phyloP scores from a whole-genome alignment of 2,329 filamentous ascomycete species.

The Fusarium stilboides region DNA sequence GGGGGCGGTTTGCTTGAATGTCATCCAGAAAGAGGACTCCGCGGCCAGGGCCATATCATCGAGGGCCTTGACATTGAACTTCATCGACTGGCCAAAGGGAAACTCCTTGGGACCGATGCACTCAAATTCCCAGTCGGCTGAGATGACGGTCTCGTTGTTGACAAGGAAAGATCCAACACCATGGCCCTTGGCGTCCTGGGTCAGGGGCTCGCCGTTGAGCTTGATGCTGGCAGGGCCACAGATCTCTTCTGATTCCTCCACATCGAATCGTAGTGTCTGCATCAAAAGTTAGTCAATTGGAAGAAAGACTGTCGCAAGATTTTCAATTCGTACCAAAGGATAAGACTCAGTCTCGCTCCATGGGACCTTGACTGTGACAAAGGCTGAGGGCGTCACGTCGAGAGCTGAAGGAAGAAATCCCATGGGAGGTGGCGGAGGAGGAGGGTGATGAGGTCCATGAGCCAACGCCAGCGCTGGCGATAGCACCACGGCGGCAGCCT shows the following conservation, averaged over 20 bases:
- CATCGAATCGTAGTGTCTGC: constrained; percentile 60
- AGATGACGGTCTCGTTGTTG: constrained; percentile 56
- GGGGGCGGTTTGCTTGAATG: constrained; percentile 63
- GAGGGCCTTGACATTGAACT: constrained; percentile 60
- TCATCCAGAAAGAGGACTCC: constrained; percentile 59
- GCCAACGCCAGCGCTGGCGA: constrained; percentile 44
- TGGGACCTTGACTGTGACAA: constrained; percentile 44
- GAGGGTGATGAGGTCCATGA: constrained; percentile 39
- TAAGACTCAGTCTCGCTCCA: constrained; percentile 29
- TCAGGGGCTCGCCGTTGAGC: constrained; percentile 62
- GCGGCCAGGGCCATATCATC: constrained; percentile 58
- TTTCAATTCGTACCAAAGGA: constrained; percentile 44
- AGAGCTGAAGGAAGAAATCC: constrained; percentile 37
- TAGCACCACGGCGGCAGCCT: constrained; percentile 50
- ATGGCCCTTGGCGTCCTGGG: constrained; percentile 56
- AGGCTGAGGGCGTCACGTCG: constrained; percentile 40
- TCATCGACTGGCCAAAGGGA: constrained; percentile 61
- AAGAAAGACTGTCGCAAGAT: not conserved
- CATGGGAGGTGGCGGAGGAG: constrained; percentile 30
- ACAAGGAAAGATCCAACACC: constrained; percentile 61
- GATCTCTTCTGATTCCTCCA: constrained; percentile 61
- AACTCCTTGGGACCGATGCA: constrained; percentile 59
- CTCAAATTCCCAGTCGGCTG: constrained; percentile 64
- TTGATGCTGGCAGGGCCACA: constrained; percentile 64
- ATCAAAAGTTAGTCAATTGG: constrained; percentile 18